Evolutionary conservation across 208 protist genomes (phyloP), one percentile per base, ranked within the genome.

Genomic region (Wallacemonas rigidus): DNA sequence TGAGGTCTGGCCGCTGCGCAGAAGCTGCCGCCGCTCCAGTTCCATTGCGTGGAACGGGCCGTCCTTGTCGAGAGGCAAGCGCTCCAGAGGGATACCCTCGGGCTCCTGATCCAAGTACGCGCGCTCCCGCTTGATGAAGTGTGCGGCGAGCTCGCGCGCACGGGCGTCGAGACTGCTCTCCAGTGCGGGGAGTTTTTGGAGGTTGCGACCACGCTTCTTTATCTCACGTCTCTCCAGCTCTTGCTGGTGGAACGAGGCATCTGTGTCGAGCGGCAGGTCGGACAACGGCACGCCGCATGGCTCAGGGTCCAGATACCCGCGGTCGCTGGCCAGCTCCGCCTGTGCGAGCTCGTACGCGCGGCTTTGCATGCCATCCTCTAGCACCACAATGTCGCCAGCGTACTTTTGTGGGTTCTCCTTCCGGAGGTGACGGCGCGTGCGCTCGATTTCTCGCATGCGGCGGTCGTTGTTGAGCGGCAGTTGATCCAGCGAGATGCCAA

Each of bases 51-150:
- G 85, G 65, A 96, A 96, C 6, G 72, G 68, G 1, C 67, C 61
- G 74, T 96, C 92, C 45, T 75, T 76, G 73, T 91, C 80, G 11
- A 96, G 81, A n/a, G 86, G 80, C 47, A 96, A 74, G 12, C 65
- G 61, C 15, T 75, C 44, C 12, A 96, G 76, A 36, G 82, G 83
- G 67, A 96, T 82, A 58, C 92, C 92, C 67, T 92, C 75, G 15
- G 92, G 89, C 63, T 93, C 82, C 64, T 78, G 82, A 57, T 96
- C 88, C 4, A 96, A 81, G 70, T 89, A 94, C 36, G 74, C 72
- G 53, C 92, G 80, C 70, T 94, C 89, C 43, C 77, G 72, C 11
- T 64, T 54, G 38, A 93, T 77, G 68, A 92, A 91, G 11, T 87
- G 81, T 40, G 67, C 71, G 36, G 87, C 91, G 15, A 96, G 61